phyloP scores from a whole-genome alignment of 106 monocot species.

The Platanthera guangdongensis region DNA sequence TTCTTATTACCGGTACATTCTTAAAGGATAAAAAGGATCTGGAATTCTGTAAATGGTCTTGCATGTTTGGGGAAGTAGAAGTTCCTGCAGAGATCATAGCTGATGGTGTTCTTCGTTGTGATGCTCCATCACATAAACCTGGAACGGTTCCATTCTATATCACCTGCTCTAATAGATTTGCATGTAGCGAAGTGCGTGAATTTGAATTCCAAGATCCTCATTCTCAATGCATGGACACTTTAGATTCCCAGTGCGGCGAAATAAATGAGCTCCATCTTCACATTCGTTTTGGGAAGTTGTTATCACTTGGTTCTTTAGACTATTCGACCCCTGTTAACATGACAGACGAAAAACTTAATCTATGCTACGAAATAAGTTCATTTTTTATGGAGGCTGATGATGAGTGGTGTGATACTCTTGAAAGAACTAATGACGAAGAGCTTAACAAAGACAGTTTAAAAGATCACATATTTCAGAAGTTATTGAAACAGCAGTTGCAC shows the following conservation, averaged over 20 bases:
- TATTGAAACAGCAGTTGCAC: conserved; percentile 55
- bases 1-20: conserved; percentile 59
- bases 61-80: conserved; percentile 90
- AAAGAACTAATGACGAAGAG: conserved; percentile 16
- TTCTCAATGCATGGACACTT: conserved; percentile 29
- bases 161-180: conserved; percentile 70
- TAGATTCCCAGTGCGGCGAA: conserved; percentile 16
- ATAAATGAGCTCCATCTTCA: conserved; percentile 38
- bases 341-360: conserved; percentile 17
- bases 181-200: conserved; percentile 86
- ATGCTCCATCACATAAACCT: conserved; percentile 43
- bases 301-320: conserved; percentile 25
- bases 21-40: conserved; percentile 43
- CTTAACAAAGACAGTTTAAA: conserved; percentile 23
- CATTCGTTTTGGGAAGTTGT: conserved; percentile 50
- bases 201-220: conserved; percentile 52
- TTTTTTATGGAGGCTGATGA: conserved; percentile 35
- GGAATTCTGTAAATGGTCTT: conserved; percentile 66
- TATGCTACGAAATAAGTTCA: conserved; percentile 32
- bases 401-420: conserved; percentile 31
- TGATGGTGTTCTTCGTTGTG: conserved; percentile 52
- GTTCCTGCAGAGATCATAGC: conserved; percentile 61
- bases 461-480: conserved; percentile 25
- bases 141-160: conserved; percentile 78
- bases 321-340: conserved; percentile 1